Evolutionary conservation across 1,284 basidiomycete genomes (phyloP).

Genomic region (Cronartium ribicola): DNA sequence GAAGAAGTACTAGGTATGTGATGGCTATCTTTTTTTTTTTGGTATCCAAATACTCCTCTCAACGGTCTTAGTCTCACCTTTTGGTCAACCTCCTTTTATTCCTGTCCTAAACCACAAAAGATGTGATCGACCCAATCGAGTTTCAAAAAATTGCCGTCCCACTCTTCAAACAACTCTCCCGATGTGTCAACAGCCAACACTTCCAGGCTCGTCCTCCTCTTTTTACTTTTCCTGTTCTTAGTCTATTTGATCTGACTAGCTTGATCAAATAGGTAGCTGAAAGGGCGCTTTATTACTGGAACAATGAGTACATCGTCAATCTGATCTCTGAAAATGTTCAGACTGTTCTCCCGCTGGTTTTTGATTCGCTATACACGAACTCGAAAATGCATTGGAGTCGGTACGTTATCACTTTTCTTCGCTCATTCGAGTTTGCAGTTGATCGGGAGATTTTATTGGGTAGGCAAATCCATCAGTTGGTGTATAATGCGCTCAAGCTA

Average conservation of each 20-base stretch:
- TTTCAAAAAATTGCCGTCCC: slow-evolving; percentile 95
- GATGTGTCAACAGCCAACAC: slow-evolving; percentile 98
- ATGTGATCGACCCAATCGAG: slow-evolving; percentile 94
- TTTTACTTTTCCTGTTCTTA: neutral
- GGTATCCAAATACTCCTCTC: neutral
- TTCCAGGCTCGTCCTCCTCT: slow-evolving; percentile 65
- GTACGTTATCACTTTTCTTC: slow-evolving; percentile 57
- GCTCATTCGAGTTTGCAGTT: slow-evolving; percentile 9
- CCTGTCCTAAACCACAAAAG: slow-evolving; percentile 49
- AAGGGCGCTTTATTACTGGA: slow-evolving; percentile 90
- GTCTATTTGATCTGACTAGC: neutral
- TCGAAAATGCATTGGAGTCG: slow-evolving; percentile 98
- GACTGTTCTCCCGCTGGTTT: slow-evolving; percentile 88
- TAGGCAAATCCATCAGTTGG: slow-evolving; percentile 94
- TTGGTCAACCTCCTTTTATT: neutral
- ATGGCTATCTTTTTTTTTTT: neutral
- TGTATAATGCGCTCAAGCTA: slow-evolving; percentile 95
- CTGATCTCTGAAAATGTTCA: slow-evolving; percentile 95
- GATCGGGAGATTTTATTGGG: slow-evolving; percentile 20
- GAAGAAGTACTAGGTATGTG: slow-evolving; percentile 73
- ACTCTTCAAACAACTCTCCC: slow-evolving; percentile 87
- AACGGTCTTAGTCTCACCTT: neutral
- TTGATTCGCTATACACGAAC: slow-evolving; percentile 94
- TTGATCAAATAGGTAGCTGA: slow-evolving; percentile 65
- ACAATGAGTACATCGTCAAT: slow-evolving; percentile 99